Evolutionary conservation across 371 early-diverging fungal species (phyloP).

Genomic region (Apophysomyces variabilis): DNA sequence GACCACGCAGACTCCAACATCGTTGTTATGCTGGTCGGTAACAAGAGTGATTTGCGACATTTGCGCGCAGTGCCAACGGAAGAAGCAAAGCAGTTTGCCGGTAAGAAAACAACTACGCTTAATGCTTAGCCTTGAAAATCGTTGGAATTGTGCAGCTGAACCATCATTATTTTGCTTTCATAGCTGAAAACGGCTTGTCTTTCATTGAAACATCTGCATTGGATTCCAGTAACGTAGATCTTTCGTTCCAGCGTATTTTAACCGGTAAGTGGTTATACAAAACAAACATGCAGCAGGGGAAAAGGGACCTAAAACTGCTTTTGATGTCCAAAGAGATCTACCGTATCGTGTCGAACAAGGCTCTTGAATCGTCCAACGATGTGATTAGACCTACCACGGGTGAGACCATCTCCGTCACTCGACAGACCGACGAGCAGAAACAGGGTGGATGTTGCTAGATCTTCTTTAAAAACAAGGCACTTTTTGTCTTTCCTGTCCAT

Average conservation of each 20-base stretch:
- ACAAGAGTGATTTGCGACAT: constrained; percentile 99
- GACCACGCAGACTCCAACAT: constrained; percentile 98
- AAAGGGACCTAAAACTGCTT: not conserved
- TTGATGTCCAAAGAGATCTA: constrained; percentile 73
- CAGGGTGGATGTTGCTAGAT: constrained; percentile 80
- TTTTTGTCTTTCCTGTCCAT: not conserved
- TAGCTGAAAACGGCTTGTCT: constrained; percentile 87
- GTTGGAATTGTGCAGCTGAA: too few relatives aligned
- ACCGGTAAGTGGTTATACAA: constrained; percentile 63
- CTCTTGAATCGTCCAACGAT: constrained; percentile 76
- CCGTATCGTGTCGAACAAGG: constrained; percentile 91
- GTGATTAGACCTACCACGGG: constrained; percentile 75
- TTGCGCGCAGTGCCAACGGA: constrained; percentile 96
- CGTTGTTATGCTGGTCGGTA: constrained; percentile 99
- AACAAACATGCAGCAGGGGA: not conserved
- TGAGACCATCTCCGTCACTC: constrained; percentile 75
- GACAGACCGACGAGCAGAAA: constrained; percentile 66
- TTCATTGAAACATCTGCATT: constrained; percentile 97
- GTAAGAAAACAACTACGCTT: constrained; percentile 49
- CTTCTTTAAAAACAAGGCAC: not conserved
- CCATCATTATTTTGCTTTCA: not conserved
- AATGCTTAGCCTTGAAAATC: not conserved
- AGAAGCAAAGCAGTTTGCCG: constrained; percentile 95
- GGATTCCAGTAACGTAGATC: constrained; percentile 93
- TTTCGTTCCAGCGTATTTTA: constrained; percentile 91